Base-by-base conservation (phyloP, 2,329 filamentous ascomycete species). In the Neophaeococcomyces mojaviensis region DNA sequence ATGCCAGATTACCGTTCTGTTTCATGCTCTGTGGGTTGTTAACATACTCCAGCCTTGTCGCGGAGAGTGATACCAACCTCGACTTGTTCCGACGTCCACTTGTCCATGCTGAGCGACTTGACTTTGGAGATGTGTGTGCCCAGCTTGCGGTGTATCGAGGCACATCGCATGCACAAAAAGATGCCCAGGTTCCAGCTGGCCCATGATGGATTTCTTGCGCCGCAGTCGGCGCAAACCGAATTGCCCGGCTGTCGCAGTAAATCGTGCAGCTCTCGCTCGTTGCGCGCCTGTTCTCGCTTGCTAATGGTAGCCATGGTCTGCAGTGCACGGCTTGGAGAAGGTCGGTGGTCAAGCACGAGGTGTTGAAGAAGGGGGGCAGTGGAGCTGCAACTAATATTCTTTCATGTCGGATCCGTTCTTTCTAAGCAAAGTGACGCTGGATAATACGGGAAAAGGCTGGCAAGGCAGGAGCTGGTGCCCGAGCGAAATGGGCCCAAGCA, bases 101-200 rank as follows among this genome's bases (percentile, higher is more conserved):
- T 92, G 68, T 98, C 92, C 89, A 98, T 97, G 66, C 86, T 97
- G 69, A 98, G 68, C 31, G 89, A 97, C 68, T 98, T 98, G 72
- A 98, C 88, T 67, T 98, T 98, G 55, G 89, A 96, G 53, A 98
- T 88, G 67, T 98, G 92, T 33, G 92, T 97, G 51, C 92, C 92
- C 60, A 98, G 74, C 69, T 97, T 97, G 61, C 92, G 86, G 71
- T 98, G 92, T 61, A 97, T 78, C 45, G 88, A 79, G 44, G 89
- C 92, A 73, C 92, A 98, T 64, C 92, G 87, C 86, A 98, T 94
- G 70, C 92, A 98, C 41, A 98, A 74, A 64, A 98, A 98, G 54
- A 97, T 81, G 49, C 92, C 92, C 68, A 98, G 72, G 86, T 96
- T 96, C 89, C 89, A 96, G 71, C 88, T 94, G 66, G 89, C 88